Evolutionary conservation across 495 filamentous ascomycete species (phyloP), one percentile per base, ranked within the genome.

Genomic region (Cudoniella acicularis): DNA sequence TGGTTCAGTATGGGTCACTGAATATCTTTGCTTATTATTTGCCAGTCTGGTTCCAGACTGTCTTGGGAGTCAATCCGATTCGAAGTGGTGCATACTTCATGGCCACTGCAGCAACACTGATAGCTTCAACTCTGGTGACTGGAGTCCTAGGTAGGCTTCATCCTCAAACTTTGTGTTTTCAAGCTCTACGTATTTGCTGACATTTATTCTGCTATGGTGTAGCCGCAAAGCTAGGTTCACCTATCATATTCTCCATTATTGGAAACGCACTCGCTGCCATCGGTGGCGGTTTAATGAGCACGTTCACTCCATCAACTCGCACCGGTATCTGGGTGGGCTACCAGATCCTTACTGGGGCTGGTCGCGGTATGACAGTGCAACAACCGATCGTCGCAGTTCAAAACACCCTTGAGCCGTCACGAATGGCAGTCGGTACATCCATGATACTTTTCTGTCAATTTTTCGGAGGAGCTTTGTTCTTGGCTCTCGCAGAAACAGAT

Each of bases 11-110:
- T n/a, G n/a, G n/a, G n/a, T n/a, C n/a, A n/a, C n/a, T n/a, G n/a
- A n/a, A n/a, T n/a, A n/a, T n/a, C n/a, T n/a, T n/a, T n/a, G n/a
- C n/a, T n/a, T 90, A 84, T 70, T 87, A 88, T 76, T 72, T 96
- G 21, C 90, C 62, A 21, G 87, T 95, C 61, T 96, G 87, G 85
- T 91, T 92, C 73, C 89, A 93, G 70, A 83, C 82, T 10, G 83
- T 86, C 48, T 77, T 85, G 62, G 78, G 78, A 13, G 76, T 74
- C 10, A 73, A 71, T 20, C 79, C 84, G 3, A 67, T 77, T n/a
- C n/a, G n/a, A n/a, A n/a, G n/a, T n/a, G n/a, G n/a, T n/a, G n/a
- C n/a, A n/a, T n/a, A n/a, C n/a, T n/a, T n/a, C n/a, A n/a, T n/a
- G n/a, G n/a, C n/a, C n/a, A n/a, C n/a, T n/a, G n/a, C n/a, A n/a